These are phyloP conservation scores for Endothia cerciana DNA, from an alignment of 2,329 filamentous ascomycete species.

Conservation along the genomic window DNA sequence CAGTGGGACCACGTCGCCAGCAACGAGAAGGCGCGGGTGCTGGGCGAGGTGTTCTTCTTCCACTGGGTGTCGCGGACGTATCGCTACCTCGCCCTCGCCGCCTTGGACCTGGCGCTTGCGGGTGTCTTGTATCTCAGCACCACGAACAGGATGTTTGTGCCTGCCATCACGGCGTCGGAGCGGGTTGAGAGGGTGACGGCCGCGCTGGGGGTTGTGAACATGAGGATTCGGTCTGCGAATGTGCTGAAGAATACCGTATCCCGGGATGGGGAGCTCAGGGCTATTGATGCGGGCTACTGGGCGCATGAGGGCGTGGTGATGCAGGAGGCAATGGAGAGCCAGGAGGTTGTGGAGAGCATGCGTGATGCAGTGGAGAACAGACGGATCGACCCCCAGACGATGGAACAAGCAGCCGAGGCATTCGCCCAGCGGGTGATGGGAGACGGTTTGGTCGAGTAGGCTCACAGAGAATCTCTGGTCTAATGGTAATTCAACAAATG, in stretches of 20 bases:
- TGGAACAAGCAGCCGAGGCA: conserved; percentile 66
- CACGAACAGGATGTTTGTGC: conserved; percentile 78
- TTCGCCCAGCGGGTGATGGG: conserved; percentile 49
- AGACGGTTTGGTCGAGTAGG: not conserved
- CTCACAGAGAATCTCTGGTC: not conserved
- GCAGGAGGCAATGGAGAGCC: conserved; percentile 77
- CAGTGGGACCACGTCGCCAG: conserved; percentile 64
- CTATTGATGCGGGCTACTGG: conserved; percentile 76
- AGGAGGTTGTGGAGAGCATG: conserved; percentile 72
- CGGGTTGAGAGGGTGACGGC: conserved; percentile 65
- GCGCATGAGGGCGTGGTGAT: conserved; percentile 73
- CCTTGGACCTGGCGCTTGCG: conserved; percentile 67
- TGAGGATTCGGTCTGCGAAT: conserved; percentile 72
- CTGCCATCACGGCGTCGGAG: conserved; percentile 63
- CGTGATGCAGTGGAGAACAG: conserved; percentile 65
- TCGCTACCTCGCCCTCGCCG: conserved; percentile 66
- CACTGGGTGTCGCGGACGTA: conserved; percentile 70
- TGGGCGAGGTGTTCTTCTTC: conserved; percentile 69
- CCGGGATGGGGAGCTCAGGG: conserved; percentile 72
- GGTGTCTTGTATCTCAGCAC: conserved; percentile 73
- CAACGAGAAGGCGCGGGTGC: conserved; percentile 65
- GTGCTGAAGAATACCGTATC: conserved; percentile 81
- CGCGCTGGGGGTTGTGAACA: conserved; percentile 61
- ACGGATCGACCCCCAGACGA: conserved; percentile 63
- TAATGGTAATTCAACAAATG: not conserved